Conservation (phyloP, 805 yeast species). For the Clavispora asparagi region DNA sequence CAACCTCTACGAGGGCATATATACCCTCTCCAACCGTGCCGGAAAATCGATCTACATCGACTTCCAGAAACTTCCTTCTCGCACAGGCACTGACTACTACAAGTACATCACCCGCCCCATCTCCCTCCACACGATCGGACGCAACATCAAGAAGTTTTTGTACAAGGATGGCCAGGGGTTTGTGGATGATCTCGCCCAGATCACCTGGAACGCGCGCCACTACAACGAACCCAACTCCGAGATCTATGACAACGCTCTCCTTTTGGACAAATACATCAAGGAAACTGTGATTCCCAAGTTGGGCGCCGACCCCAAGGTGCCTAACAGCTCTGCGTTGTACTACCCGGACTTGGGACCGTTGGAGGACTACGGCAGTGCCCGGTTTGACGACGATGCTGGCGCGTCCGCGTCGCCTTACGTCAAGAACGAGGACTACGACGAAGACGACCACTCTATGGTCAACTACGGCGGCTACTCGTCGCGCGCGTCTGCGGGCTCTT, state of each 20-base stretch:
- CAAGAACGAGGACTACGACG: conserved; percentile 12
- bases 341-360: conserved; percentile 70
- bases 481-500: conserved; percentile 1
- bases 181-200: conserved; percentile 72
- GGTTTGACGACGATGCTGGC: conserved; percentile 8
- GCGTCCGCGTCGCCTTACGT: conserved; percentile 8
- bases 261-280: conserved; percentile 48
- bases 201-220: conserved; percentile 84
- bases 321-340: conserved; percentile 29
- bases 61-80: conserved; percentile 70
- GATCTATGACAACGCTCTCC: conserved; percentile 64
- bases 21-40: conserved; percentile 33
- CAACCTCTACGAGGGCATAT: conserved; percentile 34
- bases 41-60: conserved; percentile 47
- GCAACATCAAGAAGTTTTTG: conserved; percentile 46
- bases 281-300: conserved; percentile 47
- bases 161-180: conserved; percentile 66
- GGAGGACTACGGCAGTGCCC: conserved; percentile 11
- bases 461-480: conserved; percentile 3
- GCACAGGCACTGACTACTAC: conserved; percentile 74
- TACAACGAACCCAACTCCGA: conserved; percentile 69
- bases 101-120: conserved; percentile 74
- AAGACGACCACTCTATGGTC: conserved; percentile 9
- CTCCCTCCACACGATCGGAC: conserved; percentile 68
- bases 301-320: conserved; percentile 33